phyloP scores from a whole-genome alignment of 2,329 filamentous ascomycete species.

The Metarhizium sp. region DNA sequence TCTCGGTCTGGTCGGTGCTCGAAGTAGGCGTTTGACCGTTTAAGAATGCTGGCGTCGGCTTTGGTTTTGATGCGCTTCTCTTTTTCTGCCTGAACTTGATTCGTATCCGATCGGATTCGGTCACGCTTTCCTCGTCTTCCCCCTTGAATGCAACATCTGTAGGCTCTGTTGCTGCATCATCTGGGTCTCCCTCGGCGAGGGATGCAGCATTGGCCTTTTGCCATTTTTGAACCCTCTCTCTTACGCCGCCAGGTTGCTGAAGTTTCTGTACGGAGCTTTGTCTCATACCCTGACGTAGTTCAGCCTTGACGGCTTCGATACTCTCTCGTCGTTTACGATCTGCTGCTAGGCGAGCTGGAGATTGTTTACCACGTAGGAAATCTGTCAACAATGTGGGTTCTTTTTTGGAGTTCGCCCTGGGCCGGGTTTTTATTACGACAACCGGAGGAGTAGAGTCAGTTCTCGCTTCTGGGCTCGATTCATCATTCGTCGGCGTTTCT shows the following conservation, averaged over 20 bases:
- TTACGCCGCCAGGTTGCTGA: constrained; percentile 58
- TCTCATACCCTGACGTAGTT: constrained; percentile 43
- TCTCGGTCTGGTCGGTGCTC: constrained; percentile 11
- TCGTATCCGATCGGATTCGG: constrained; percentile 49
- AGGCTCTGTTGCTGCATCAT: constrained; percentile 46
- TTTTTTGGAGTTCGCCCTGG: constrained; percentile 29
- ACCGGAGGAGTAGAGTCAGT: constrained; percentile 36
- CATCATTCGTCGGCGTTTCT: constrained; percentile 8
- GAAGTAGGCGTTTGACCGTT: constrained; percentile 16
- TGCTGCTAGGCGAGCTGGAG: constrained; percentile 44
- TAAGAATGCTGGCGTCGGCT: constrained; percentile 13
- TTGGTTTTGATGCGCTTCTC: constrained; percentile 21
- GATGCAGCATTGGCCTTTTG: constrained; percentile 67
- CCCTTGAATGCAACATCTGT: constrained; percentile 52
- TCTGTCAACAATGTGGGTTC: constrained; percentile 41
- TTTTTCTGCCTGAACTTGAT: constrained; percentile 45
- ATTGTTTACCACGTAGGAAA: constrained; percentile 48
- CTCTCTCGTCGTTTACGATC: constrained; percentile 45
- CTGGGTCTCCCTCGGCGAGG: constrained; percentile 40
- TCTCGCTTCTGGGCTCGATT: constrained; percentile 14
- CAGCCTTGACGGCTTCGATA: constrained; percentile 48
- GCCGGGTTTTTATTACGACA: constrained; percentile 19
- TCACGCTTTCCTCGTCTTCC: constrained; percentile 48
- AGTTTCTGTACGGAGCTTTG: constrained; percentile 48
- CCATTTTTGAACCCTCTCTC: constrained; percentile 75